Conservation (phyloP, 805 yeast species). For the Candida corydali region DNA sequence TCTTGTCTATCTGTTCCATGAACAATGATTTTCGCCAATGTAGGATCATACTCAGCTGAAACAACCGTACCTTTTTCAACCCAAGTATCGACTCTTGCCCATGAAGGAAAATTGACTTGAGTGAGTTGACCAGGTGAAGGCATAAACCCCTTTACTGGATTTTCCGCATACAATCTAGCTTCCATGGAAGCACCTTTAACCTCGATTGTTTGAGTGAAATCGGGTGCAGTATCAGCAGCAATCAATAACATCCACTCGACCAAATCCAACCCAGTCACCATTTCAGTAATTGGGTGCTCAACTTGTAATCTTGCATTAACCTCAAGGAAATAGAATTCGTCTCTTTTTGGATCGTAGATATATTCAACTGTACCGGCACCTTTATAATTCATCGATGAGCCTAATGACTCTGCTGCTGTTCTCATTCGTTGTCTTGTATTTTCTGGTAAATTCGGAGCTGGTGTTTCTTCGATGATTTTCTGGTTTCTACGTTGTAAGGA, state of each 20-base stretch:
- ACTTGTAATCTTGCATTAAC: conserved; percentile 96
- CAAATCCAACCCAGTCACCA: conserved; percentile 89
- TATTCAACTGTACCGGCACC: conserved; percentile 98
- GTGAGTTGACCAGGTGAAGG: conserved; percentile 96
- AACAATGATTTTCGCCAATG: conserved; percentile 93
- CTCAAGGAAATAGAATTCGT: conserved; percentile 90
- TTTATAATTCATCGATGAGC: conserved; percentile 78
- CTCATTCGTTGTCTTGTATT: conserved; percentile 71
- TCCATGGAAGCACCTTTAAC: conserved; percentile 92
- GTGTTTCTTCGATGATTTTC: conserved; percentile 94
- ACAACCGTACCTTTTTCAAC: conserved; percentile 80
- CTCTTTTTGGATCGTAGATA: conserved; percentile 80
- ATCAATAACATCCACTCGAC: conserved; percentile 96
- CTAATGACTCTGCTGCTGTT: conserved; percentile 80
- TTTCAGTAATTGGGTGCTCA: conserved; percentile 95
- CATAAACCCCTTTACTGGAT: conserved; percentile 90
- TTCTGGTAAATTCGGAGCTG: conserved; percentile 91
- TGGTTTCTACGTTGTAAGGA: conserved; percentile 97
- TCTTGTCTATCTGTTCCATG: conserved; percentile 87
- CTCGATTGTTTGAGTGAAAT: conserved; percentile 54
- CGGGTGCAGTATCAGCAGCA: conserved; percentile 88
- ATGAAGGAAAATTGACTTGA: conserved; percentile 77
- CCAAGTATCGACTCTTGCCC: conserved; percentile 97
- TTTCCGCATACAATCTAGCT: conserved; percentile 94
- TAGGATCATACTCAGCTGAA: conserved; percentile 94